A percentile compares a stretch with the other conserved stretches of the same genome.
phyloP scores from a whole-genome alignment of 768 basidiomycete species.

The Mycena latifolia region DNA sequence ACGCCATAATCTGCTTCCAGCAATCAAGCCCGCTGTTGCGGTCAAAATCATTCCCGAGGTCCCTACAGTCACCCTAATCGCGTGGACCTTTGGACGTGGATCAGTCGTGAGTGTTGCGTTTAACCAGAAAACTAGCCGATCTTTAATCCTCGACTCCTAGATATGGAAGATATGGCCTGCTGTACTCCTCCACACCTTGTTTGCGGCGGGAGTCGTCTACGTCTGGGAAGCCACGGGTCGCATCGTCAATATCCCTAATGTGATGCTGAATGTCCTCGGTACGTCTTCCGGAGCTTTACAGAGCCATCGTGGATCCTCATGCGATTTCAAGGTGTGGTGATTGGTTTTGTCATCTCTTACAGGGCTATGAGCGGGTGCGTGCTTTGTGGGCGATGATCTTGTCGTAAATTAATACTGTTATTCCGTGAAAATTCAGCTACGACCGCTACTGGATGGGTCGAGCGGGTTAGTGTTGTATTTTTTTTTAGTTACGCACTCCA shows the following conservation, averaged over 20 bases:
- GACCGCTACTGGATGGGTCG: conserved; percentile 75
- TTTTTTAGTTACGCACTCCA: too few relatives aligned
- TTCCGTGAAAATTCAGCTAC: conserved; percentile 55
- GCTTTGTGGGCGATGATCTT: background rate
- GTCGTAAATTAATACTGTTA: background rate
- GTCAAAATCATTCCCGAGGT: conserved; percentile 32
- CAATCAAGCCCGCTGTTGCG: conserved; percentile 28
- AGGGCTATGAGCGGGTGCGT: conserved; percentile 70
- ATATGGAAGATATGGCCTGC: conserved; percentile 79
- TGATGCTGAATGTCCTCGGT: conserved; percentile 75
- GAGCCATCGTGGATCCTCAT: background rate
- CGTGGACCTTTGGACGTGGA: conserved; percentile 58
- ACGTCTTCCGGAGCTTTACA: conserved; percentile 28
- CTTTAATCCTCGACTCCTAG: conserved; percentile 37
- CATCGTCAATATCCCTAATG: conserved; percentile 61
- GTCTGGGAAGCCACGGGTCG: conserved; percentile 40
- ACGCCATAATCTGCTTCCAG: conserved; percentile 28
- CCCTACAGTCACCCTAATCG: conserved; percentile 36
- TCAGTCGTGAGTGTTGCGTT: conserved; percentile 51
- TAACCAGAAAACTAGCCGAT: background rate
- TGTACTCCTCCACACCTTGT: conserved; percentile 69
- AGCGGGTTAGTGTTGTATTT: conserved; percentile 36
- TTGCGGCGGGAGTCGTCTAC: conserved; percentile 55
- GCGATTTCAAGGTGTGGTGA: conserved; percentile 54
- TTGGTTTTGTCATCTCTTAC: conserved; percentile 78